Base-by-base conservation (phyloP, 768 basidiomycete species). In the Arthromyces matolae region DNA sequence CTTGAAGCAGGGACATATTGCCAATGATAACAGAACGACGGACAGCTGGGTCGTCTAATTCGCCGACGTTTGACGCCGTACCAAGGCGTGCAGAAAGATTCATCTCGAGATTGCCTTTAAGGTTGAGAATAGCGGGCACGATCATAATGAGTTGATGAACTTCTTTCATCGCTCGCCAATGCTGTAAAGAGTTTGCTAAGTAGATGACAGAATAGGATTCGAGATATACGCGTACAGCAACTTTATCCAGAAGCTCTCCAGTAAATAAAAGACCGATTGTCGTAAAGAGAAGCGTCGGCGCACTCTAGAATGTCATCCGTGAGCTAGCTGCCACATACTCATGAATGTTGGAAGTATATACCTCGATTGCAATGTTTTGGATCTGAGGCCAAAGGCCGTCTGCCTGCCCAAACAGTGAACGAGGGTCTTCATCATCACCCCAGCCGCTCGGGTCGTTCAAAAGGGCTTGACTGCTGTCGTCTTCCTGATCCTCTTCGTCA, bases 81-180 rank as follows among this genome's bases (percentile, higher is more conserved):
- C 89, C 87, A n/a, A 99, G 76, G 12, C 95, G 80, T 1, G 96
- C 93, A 3, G 93, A 94, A 6, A 99, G 83, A 55, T 96, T 97
- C 95, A 98, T 98, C 67, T 98, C 96, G 29, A 98, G 79, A 60
- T 99, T 92, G n/a, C 95, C 96, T 60, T 96, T 97, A 47, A 99
- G 80, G 58, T 98, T 98, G 54, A 92, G 78, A 16, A 98, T 73
- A 51, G 94, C 93, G 9, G 95, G 94, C 3, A 97, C 84, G 44
- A 98, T 90, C 76, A 98, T 92, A 57, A 98, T 93, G 46, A 98
- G 83, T 63, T 98, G 93, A 72, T 97, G 87, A 39, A 97, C 83
- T 33, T 87, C 78, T 39, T 75, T 75, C 80, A 99, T 93, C 25
- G 94, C 93, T 52, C 72, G 76, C 93, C 93, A 98, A 46, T 73